Conservation (phyloP, 805 yeast species). For the Lachancea waltii region DNA sequence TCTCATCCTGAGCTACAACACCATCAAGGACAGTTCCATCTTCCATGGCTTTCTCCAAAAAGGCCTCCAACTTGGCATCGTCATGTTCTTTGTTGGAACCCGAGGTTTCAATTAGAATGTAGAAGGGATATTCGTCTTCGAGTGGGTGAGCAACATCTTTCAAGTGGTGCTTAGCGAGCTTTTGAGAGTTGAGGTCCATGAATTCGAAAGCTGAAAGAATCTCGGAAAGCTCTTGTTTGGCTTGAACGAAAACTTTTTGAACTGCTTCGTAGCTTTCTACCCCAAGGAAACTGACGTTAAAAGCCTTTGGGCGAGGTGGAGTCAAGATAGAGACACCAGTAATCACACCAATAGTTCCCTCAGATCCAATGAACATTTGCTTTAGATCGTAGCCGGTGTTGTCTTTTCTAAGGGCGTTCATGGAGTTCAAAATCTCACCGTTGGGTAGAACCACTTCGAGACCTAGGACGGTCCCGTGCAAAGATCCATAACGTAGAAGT, state of each 20-base stretch:
- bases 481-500: conserved; percentile 78
- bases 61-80: conserved; percentile 78
- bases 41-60: conserved; percentile 81
- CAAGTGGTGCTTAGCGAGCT: conserved; percentile 55
- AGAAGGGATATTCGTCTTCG: conserved; percentile 78
- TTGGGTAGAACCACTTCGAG: conserved; percentile 89
- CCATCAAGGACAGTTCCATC: conserved; percentile 84
- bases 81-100: conserved; percentile 94
- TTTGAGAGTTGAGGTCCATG: conserved; percentile 73
- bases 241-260: conserved; percentile 69
- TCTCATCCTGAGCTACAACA: conserved; percentile 90
- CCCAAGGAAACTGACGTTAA: conserved; percentile 85
- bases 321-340: conserved; percentile 88
- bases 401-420: conserved; percentile 85
- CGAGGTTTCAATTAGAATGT: conserved; percentile 82
- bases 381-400: conserved; percentile 93
- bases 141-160: conserved; percentile 63
- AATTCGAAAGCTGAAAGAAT: conserved; percentile 89
- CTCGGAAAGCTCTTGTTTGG: conserved; percentile 74
- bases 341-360: conserved; percentile 85
- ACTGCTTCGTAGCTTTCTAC: conserved; percentile 78
- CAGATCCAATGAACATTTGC: conserved; percentile 89
- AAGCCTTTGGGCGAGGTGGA: conserved; percentile 80
- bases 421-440: conserved; percentile 73
- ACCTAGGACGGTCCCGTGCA: conserved; percentile 89